Conservation (phyloP, 192 early-diverging fungal species). For the Linnemannia hyalina region DNA sequence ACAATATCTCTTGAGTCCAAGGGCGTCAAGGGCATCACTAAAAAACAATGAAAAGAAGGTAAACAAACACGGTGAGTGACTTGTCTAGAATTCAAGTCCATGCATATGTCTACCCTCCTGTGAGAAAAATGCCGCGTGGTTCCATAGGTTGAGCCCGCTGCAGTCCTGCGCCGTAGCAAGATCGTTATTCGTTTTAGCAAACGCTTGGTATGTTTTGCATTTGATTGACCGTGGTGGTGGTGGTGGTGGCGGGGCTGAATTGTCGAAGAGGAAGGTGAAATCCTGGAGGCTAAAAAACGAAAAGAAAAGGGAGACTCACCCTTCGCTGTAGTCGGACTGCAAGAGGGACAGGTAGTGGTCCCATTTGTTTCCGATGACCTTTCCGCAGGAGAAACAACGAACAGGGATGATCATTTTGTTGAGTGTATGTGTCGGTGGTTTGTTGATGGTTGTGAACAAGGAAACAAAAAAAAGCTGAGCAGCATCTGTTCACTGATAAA, state of each 20-base stretch:
- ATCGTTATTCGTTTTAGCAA: neutral
- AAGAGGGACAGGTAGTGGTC: constrained; percentile 88
- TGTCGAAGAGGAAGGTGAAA: neutral
- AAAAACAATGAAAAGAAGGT: neutral
- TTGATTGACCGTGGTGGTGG: neutral
- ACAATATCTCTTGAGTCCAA: constrained; percentile 92
- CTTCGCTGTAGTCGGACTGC: constrained; percentile 83
- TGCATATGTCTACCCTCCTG: neutral
- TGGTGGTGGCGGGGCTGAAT: neutral
- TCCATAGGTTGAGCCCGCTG: neutral
- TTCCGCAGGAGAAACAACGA: constrained; percentile 98
- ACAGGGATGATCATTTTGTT: constrained; percentile 96
- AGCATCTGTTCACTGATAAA: neutral
- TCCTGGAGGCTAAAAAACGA: neutral
- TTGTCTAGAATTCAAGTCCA: neutral
- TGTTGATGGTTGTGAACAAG: neutral
- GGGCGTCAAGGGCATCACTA: constrained; percentile 80
- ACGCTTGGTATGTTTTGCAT: neutral
- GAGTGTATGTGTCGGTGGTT: neutral
- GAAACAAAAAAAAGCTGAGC: constrained; percentile 14
- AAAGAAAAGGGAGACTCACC: constrained; percentile 57
- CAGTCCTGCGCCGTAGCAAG: neutral
- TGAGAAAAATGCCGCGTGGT: neutral
- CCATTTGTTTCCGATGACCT: constrained; percentile 99
- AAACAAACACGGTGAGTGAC: constrained; percentile 3